Conservation (phyloP, 148 eudicot genomes). For the Arctostaphylos glauca region DNA sequence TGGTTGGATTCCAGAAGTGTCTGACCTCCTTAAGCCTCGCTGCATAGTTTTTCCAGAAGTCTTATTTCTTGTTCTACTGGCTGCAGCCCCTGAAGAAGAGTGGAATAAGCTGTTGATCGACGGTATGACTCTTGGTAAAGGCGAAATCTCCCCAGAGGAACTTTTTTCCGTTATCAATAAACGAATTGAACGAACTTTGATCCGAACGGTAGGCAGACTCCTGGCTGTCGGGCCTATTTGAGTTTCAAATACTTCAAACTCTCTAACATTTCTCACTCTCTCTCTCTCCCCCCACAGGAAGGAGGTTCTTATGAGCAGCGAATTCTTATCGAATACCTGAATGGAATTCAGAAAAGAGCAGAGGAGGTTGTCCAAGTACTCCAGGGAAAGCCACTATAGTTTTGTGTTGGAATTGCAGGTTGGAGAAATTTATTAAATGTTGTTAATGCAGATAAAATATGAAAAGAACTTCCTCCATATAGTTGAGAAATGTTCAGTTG, state of each 20-base stretch:
- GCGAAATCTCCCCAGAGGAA: constrained; percentile 70
- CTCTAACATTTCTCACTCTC: not conserved
- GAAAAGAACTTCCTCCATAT: not conserved
- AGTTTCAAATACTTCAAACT: constrained; percentile 1
- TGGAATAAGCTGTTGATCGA: constrained; percentile 73
- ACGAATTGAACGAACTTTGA: constrained; percentile 81
- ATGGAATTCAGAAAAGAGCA: constrained; percentile 83
- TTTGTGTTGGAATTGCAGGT: not conserved
- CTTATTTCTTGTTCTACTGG: constrained; percentile 10
- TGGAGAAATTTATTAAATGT: not conserved
- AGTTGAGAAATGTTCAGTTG: not conserved
- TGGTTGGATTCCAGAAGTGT: not conserved
- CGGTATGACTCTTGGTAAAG: constrained; percentile 78
- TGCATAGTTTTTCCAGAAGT: not conserved
- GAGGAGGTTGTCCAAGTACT: constrained; percentile 66
- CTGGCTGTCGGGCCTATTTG: not conserved
- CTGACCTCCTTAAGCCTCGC: not conserved
- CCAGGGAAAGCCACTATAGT: constrained; percentile 44
- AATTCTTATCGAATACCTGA: constrained; percentile 70
- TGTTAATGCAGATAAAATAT: not conserved
- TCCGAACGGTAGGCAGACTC: constrained; percentile 64
- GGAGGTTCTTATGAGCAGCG: constrained; percentile 98
- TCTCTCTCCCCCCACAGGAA: constrained; percentile 47
- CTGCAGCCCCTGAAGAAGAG: constrained; percentile 78
- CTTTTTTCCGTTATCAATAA: constrained; percentile 70